Percentiles rank a stretch among this genome's conserved stretches.
Conservation (phyloP, 306 rosid genomes). For the Arachis hypogaea region DNA sequence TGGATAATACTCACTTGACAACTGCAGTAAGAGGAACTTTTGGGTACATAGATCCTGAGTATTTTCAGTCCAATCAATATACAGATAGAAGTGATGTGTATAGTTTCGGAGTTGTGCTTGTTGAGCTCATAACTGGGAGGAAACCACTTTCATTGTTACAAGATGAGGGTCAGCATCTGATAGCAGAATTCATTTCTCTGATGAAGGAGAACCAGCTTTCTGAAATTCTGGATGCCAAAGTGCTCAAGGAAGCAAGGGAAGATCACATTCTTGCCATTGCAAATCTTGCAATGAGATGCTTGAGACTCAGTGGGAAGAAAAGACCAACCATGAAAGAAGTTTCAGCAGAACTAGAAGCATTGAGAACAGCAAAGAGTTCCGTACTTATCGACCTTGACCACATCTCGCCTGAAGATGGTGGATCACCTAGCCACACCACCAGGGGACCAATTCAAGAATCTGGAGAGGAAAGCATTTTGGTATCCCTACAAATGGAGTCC, state of each 20-base stretch:
- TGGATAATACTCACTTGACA: slow-evolving; percentile 64
- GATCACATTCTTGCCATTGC: slow-evolving; percentile 47
- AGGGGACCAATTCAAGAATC: slow-evolving; percentile 28
- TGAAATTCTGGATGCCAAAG: slow-evolving; percentile 45
- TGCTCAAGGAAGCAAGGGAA: slow-evolving; percentile 41
- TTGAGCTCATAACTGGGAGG: slow-evolving; percentile 56
- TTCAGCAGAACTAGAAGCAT: slow-evolving; percentile 51
- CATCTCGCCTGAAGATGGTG: background rate
- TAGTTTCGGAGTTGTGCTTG: slow-evolving; percentile 66
- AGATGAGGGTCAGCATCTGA: slow-evolving; percentile 46
- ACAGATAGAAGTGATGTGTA: slow-evolving; percentile 60
- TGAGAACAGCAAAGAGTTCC: slow-evolving; percentile 42
- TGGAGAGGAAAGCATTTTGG: slow-evolving; percentile 36
- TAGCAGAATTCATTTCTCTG: slow-evolving; percentile 48
- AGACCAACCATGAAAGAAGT: slow-evolving; percentile 70
- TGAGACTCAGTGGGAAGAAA: slow-evolving; percentile 55
- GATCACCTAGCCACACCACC: background rate
- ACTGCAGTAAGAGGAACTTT: slow-evolving; percentile 63
- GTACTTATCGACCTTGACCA: slow-evolving; percentile 36
- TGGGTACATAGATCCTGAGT: slow-evolving; percentile 75
- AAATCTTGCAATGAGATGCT: slow-evolving; percentile 56
- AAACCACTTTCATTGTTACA: slow-evolving; percentile 46
- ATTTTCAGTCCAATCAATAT: slow-evolving; percentile 56
- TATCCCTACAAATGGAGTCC: slow-evolving; percentile 37
- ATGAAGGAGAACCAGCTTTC: slow-evolving; percentile 40